Conservation (phyloP, 768 basidiomycete genomes). For the Boletus subparvulus region DNA sequence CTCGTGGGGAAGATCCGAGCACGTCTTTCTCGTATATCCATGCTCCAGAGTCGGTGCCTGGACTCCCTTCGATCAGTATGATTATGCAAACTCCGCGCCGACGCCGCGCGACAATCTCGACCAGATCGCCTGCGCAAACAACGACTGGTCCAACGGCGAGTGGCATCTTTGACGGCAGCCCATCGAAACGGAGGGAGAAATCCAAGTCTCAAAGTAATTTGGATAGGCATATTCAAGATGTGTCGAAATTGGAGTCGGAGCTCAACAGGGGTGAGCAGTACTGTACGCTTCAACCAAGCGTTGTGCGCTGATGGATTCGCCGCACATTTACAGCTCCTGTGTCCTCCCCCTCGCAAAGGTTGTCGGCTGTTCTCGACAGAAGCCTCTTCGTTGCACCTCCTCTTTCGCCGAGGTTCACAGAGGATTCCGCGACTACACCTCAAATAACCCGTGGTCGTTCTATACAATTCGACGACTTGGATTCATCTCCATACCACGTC, state of each 20-base stretch:
- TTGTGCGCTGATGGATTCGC: constrained; percentile 3
- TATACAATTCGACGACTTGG: constrained; percentile 44
- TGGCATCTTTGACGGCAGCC: constrained; percentile 46
- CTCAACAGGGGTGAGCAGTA: constrained; percentile 54
- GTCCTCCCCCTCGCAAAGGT: constrained; percentile 43
- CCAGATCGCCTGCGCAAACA: constrained; percentile 53
- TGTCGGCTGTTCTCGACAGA: constrained; percentile 69
- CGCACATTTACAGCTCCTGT: constrained; percentile 31
- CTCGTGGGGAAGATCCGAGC: constrained; percentile 14
- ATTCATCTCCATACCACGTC: constrained; percentile 60
- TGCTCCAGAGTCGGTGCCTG: constrained; percentile 18
- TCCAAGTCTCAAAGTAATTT: constrained; percentile 65
- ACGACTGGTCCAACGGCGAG: constrained; percentile 20
- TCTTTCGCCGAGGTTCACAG: constrained; percentile 35
- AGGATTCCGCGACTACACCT: constrained; percentile 35
- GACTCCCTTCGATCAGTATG: constrained; percentile 16
- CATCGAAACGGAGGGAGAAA: constrained; percentile 66
- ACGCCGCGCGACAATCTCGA: constrained; percentile 66
- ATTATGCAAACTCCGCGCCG: constrained; percentile 36
- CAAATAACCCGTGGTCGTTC: constrained; percentile 12
- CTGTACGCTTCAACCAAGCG: background rate
- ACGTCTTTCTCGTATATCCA: constrained; percentile 25
- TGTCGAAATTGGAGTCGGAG: constrained; percentile 64
- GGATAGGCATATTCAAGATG: constrained; percentile 63
- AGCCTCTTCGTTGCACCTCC: constrained; percentile 65